These are phyloP conservation scores for Chaetomiaceae sp. DNA, from an alignment of 2,329 filamentous ascomycete genomes.

Conservation along the genomic window DNA sequence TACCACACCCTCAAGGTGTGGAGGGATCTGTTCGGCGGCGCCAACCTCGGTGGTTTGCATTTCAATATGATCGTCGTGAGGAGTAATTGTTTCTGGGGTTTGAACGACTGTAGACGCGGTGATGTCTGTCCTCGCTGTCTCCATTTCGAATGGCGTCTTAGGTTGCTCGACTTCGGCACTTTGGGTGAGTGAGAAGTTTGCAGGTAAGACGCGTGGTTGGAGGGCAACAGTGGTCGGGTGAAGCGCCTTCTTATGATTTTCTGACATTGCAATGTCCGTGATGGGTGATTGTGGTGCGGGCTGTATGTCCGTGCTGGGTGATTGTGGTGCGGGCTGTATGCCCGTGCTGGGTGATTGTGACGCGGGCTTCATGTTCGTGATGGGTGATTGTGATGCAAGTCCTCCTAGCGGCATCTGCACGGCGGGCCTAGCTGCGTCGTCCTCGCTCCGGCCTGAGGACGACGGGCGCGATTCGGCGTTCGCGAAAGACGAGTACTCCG, in stretches of 20 bases:
- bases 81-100: not conserved
- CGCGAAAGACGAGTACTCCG: conserved; percentile 22
- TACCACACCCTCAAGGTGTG: not conserved
- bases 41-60: not conserved
- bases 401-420: conserved; percentile 14
- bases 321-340: too few species aligned
- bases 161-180: not conserved
- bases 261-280: too few species aligned
- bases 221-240: too few species aligned
- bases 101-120: not conserved
- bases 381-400: too few species aligned
- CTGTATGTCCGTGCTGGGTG: too few species aligned
- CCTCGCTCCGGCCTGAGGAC: conserved; percentile 16
- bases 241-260: too few species aligned
- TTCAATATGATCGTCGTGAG: not conserved
- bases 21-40: not conserved
- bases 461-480: conserved; percentile 18
- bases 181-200: not conserved
- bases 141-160: not conserved
- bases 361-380: too few species aligned
- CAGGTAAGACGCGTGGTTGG: too few species aligned
- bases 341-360: too few species aligned
- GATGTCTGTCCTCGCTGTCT: not conserved
- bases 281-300: too few species aligned
- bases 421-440: not conserved